These are phyloP conservation scores for Backusella morwellensis DNA, from an alignment of 192 early-diverging fungal species.

Conservation along the genomic window DNA sequence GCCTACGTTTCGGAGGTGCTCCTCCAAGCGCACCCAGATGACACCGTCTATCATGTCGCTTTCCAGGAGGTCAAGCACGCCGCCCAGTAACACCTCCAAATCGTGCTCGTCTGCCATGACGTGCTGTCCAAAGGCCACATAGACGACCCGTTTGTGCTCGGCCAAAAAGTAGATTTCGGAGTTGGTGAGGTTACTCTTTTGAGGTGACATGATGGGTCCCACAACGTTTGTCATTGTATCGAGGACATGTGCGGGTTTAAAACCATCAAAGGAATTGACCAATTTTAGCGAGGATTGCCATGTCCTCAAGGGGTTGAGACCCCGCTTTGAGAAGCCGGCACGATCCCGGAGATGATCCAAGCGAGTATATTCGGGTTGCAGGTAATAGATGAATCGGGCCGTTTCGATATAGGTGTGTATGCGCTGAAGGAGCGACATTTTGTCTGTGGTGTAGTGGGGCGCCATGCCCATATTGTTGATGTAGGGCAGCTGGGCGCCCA, in stretches of 20 bases:
- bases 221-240: not conserved
- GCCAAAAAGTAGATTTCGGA: not conserved
- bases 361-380: not conserved
- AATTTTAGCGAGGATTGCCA: not conserved
- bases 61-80: not conserved
- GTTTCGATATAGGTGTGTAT: not conserved
- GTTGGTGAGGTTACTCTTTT: not conserved
- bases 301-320: not conserved
- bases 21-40: not conserved
- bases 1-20: not conserved
- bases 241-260: not conserved
- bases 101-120: not conserved
- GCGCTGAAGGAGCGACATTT: not conserved
- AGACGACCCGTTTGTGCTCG: constrained; percentile 4
- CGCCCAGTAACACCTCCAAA: not conserved
- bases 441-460: not conserved
- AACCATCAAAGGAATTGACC: not conserved
- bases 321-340: not conserved
- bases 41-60: constrained; percentile 9
- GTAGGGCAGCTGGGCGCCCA: not conserved
- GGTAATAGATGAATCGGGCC: not conserved
- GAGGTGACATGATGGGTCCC: constrained; percentile 25
- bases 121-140: constrained; percentile 29
- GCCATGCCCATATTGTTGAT: not conserved
- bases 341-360: not conserved